Evolutionary conservation across 805 yeast species (phyloP), one percentile per base, ranked within the genome.

Genomic region (Hanseniaspora thailandica): DNA sequence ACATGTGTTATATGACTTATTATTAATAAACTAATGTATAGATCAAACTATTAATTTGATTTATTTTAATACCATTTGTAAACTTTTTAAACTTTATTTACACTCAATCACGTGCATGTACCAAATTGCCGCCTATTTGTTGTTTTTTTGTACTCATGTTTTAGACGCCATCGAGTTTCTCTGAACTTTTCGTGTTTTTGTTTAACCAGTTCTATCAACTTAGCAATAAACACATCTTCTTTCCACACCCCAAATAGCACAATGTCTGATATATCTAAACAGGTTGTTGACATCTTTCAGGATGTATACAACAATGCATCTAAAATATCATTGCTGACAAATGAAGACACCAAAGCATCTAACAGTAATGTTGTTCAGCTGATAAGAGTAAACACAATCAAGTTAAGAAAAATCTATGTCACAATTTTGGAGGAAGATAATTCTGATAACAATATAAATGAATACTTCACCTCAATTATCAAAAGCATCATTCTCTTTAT

Each of bases 351-450:
- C 8, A 50, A 50, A 17, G 23, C 45, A 9, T 50, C 36, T 9
- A 50, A 50, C n/a, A 50, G 47, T 17, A 50, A 43, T 43, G 47
- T 50, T 25, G 25, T 50, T 4, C 54, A 50, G 28, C 30, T 50
- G 22, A 50, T 50, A 12, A 41, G 54, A 43, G 31, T 50, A 10
- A 50, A 50, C 19, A 50, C 54, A 10, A 50, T 50, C 10, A 50
- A 50, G 15, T 22, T 50, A 12, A 50, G 54, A 50, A 50, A 43
- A 20, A 28, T 50, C 5, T 50, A 50, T 35, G 54, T 50, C 15
- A 13, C 38, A 6, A 50, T 50, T 5, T 7, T 50, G 15, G 54
- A 50, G 10, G 5, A 17, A 3, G 31, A 50, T 5, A 35, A 17
- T 9, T 41, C n/a, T 12, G 19, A 20, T 13, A 26, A 41, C 8